Evolutionary conservation across 148 eudicot genomes (phyloP), one percentile per base, ranked within the genome.

Genomic region (Hydrangea macrophylla): DNA sequence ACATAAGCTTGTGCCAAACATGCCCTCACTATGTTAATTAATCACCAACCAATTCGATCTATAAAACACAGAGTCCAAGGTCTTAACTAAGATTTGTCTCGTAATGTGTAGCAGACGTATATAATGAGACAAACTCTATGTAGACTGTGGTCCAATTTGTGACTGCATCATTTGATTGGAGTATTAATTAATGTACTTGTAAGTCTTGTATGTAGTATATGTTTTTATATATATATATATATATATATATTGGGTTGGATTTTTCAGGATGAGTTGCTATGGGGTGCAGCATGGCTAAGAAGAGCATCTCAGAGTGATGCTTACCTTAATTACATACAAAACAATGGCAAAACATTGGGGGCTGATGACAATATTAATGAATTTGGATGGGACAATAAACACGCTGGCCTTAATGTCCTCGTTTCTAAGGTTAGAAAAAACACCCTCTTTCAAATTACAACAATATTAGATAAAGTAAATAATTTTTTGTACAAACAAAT

Each of bases 361-460:
- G 98, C 98, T 22, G 88, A 83, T 22, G 98, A 90, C 64, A 88
- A 81, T 28, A 82, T 72, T 26, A 90, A 94, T 50, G 99, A 94
- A 73, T 94, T 94, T 62, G 97, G 99, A 0, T 94, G 99, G 99
- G 99, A 94, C 64, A 89, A 91, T 62, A 94, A 94, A 73, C 99
- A 94, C 76, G 99, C 97, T 54, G 99, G 99, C 51, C 84, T 94
- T 2, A 91, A 94, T 58, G 93, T 94, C 15, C 87, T 94, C 7
- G 85, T 94, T 55, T 90, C 98, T 30, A 88, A 90, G 97, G 98
- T 88, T 15, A 45, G 31, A 20, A 2, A 59, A 37, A 30, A n/a
- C n/a, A n/a, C n/a, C n/a, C n/a, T n/a, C n/a, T n/a, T n/a, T n/a
- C n/a, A n/a, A n/a, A n/a, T n/a, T n/a, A n/a, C n/a, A n/a, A n/a